Conservation (phyloP, 306 rosid species). For the Vigna unguiculata region DNA sequence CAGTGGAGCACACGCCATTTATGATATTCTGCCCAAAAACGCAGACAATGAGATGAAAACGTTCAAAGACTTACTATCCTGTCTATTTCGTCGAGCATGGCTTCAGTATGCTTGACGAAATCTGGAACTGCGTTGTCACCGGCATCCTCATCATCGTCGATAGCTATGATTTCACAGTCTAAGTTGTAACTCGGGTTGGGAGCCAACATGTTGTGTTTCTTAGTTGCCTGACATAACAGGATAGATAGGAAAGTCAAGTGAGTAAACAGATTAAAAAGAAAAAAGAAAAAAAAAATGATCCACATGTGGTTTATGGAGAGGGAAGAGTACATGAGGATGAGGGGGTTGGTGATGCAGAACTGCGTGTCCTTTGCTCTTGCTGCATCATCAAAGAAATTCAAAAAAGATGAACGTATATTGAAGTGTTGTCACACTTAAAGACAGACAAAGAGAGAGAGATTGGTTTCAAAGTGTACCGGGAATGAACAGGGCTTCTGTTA, state of each 20-base stretch:
- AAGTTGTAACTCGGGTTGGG: slow-evolving; percentile 16
- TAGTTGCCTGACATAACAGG: slow-evolving; percentile 33
- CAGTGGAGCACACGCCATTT: background rate
- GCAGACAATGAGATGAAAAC: background rate
- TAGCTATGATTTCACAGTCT: slow-evolving; percentile 33
- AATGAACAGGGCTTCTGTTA: slow-evolving; percentile 39
- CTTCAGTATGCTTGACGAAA: slow-evolving; percentile 57
- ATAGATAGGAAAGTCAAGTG: slow-evolving; percentile 5
- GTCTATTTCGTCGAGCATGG: slow-evolving; percentile 57
- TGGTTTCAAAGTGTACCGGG: slow-evolving; percentile 34
- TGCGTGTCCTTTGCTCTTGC: slow-evolving; percentile 42
- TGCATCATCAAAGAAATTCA: slow-evolving; percentile 44
- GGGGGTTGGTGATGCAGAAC: slow-evolving; percentile 42
- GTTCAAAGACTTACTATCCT: slow-evolving; percentile 42
- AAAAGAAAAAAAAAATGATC: background rate
- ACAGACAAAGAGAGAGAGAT: background rate
- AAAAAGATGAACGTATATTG: background rate
- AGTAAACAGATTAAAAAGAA: background rate
- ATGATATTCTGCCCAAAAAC: background rate
- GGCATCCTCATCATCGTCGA: slow-evolving; percentile 37
- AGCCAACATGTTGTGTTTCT: slow-evolving; percentile 33
- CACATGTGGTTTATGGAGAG: background rate
- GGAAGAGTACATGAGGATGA: slow-evolving; percentile 44
- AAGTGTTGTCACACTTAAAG: background rate
- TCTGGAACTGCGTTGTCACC: slow-evolving; percentile 46